phyloP scores from a whole-genome alignment of 2,329 filamentous ascomycete species.

The Atkinsonella texensis region DNA sequence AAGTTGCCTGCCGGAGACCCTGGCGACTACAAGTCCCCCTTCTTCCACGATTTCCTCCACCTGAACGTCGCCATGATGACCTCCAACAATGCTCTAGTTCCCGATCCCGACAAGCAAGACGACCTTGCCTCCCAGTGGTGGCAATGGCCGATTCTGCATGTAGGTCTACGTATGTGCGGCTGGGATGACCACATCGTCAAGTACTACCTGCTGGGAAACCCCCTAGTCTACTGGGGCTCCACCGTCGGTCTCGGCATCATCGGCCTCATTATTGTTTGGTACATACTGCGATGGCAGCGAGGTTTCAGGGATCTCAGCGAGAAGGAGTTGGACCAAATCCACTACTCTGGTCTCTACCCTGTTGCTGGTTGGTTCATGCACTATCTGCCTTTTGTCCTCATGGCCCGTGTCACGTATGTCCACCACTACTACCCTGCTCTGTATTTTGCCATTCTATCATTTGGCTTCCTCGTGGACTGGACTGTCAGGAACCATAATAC shows the following conservation, averaged over 20 bases:
- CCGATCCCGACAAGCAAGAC: conserved; percentile 97
- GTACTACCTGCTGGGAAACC: conserved; percentile 97
- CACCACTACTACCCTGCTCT: conserved; percentile 98
- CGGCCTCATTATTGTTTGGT: conserved; percentile 64
- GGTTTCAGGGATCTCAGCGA: conserved; percentile 75
- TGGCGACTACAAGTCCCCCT: conserved; percentile 89
- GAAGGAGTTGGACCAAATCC: conserved; percentile 80
- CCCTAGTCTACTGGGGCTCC: conserved; percentile 88
- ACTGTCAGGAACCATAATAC: conserved; percentile 55
- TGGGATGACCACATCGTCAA: conserved; percentile 96
- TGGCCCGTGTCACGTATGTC: conserved; percentile 98
- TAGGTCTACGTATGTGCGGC: conserved; percentile 95
- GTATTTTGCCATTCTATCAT: conserved; percentile 86
- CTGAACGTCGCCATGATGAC: conserved; percentile 99
- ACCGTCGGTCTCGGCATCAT: conserved; percentile 68
- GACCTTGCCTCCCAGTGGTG: conserved; percentile 93
- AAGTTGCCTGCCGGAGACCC: conserved; percentile 82
- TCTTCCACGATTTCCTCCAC: conserved; percentile 95
- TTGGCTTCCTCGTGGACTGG: conserved; percentile 86
- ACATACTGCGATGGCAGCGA: conserved; percentile 89
- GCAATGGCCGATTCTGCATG: conserved; percentile 95
- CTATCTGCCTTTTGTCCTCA: conserved; percentile 89
- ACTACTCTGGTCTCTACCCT: conserved; percentile 87
- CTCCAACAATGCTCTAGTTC: conserved; percentile 95
- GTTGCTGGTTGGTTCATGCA: conserved; percentile 91